phyloP scores from a whole-genome alignment of 768 basidiomycete species.

The Amanita phalloides region DNA sequence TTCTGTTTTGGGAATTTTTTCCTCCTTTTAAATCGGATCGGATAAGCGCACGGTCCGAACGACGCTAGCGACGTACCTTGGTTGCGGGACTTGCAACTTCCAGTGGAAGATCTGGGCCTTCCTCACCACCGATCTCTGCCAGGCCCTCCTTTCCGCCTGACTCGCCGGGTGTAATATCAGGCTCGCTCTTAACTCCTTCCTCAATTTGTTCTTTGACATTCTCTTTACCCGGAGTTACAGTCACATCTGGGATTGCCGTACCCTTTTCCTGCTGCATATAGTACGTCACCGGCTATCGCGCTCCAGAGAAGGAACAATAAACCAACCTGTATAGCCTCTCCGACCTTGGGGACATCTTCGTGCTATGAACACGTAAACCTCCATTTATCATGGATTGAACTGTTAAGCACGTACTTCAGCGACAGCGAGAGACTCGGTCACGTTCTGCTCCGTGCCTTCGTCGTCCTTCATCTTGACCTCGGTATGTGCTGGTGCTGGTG shows the following conservation, averaged over 20 bases:
- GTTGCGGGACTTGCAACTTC: neutral
- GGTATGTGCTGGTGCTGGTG: neutral
- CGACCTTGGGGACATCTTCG: conserved; percentile 9
- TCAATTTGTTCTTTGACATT: neutral
- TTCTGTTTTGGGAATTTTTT: too few species aligned
- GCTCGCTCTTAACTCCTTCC: neutral
- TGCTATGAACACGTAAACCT: conserved; percentile 3
- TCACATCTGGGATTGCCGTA: neutral
- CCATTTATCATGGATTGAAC: neutral
- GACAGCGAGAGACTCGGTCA: conserved; percentile 6
- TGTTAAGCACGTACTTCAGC: conserved; percentile 5
- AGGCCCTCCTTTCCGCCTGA: too few species aligned
- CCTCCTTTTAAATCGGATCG: too few species aligned
- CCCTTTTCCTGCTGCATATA: neutral
- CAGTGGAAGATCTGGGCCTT: neutral
- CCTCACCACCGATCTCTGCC: neutral
- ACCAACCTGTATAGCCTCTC: conserved; percentile 1
- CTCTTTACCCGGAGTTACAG: neutral
- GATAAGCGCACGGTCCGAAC: neutral
- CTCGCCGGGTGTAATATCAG: neutral
- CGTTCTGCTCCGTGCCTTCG: conserved; percentile 9
- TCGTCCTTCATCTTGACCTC: conserved; percentile 11
- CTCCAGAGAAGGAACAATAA: neutral
- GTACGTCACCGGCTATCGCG: neutral
- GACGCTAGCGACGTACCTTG: neutral